Evolutionary conservation across 2,329 filamentous ascomycete species (phyloP).

Genomic region (Peltaster fructicola): DNA sequence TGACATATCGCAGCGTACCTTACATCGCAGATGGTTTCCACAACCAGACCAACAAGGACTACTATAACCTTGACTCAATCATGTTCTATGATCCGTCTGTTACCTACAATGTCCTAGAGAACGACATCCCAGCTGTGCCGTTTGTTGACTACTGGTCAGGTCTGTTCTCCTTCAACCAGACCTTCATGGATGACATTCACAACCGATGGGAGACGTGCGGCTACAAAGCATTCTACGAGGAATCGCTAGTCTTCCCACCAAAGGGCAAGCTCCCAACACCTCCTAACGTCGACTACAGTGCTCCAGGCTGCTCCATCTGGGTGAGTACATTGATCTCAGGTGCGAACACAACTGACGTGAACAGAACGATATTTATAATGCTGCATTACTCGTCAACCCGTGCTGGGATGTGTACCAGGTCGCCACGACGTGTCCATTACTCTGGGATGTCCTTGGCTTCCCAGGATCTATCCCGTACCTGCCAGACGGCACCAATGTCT

Average conservation of each 20-base stretch:
- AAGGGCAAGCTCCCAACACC: conserved; percentile 38
- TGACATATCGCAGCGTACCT: conserved; percentile 31
- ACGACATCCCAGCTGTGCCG: conserved; percentile 35
- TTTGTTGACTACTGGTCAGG: conserved; percentile 44
- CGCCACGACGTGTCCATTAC: conserved; percentile 50
- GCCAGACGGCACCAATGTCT: conserved; percentile 40
- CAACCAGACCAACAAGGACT: conserved; percentile 44
- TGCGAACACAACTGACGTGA: conserved; percentile 26
- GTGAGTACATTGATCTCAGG: background rate
- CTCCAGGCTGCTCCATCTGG: conserved; percentile 31
- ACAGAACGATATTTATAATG: conserved; percentile 37
- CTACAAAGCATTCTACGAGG: conserved; percentile 40
- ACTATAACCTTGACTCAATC: conserved; percentile 51
- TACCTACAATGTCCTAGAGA: conserved; percentile 33
- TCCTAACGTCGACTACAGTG: conserved; percentile 27
- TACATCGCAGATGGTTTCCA: conserved; percentile 61
- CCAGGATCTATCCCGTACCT: conserved; percentile 47
- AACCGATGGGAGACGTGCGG: conserved; percentile 37
- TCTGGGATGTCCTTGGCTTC: conserved; percentile 53
- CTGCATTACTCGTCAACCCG: conserved; percentile 44
- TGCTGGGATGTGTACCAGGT: conserved; percentile 69
- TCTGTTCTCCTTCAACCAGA: conserved; percentile 47
- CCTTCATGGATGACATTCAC: conserved; percentile 36
- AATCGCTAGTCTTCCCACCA: conserved; percentile 52
- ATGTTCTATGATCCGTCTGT: conserved; percentile 57